Percentiles rank a stretch among this genome's conserved stretches.
phyloP scores from a whole-genome alignment of 2,329 filamentous ascomycete genomes.

The Aspergillus melleus region DNA sequence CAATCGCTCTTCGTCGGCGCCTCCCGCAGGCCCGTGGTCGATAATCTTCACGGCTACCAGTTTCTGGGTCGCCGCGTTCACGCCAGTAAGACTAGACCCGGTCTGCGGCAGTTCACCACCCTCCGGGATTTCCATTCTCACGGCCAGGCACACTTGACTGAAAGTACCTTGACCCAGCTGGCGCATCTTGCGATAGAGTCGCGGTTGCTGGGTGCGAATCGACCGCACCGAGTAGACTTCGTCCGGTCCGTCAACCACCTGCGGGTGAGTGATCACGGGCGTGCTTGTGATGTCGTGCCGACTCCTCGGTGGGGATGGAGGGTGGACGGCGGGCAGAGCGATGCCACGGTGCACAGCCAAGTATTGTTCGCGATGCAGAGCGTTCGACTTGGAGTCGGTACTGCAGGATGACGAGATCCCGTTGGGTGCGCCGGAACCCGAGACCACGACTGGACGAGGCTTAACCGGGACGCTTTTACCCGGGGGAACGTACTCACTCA shows the following conservation, averaged over 20 bases:
- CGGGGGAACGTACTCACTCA: slow-evolving; percentile 85
- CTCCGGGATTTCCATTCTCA: slow-evolving; percentile 65
- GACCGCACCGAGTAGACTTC: slow-evolving; percentile 72
- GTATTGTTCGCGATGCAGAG: slow-evolving; percentile 74
- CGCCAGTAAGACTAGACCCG: slow-evolving; percentile 12
- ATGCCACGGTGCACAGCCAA: slow-evolving; percentile 77
- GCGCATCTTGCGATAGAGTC: slow-evolving; percentile 77
- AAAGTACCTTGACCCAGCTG: slow-evolving; percentile 91
- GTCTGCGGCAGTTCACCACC: slow-evolving; percentile 20
- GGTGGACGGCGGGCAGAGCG: slow-evolving; percentile 57
- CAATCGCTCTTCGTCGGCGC: slow-evolving; percentile 87
- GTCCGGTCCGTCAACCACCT: slow-evolving; percentile 24
- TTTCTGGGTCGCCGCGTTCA: slow-evolving; percentile 59
- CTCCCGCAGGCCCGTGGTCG: slow-evolving; percentile 89
- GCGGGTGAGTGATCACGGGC: slow-evolving; percentile 25
- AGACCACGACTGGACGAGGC: slow-evolving; percentile 70
- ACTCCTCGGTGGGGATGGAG: slow-evolving; percentile 79
- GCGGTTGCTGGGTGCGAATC: slow-evolving; percentile 66
- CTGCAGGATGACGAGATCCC: slow-evolving; percentile 51
- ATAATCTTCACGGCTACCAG: slow-evolving; percentile 94
- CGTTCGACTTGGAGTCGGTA: slow-evolving; percentile 37
- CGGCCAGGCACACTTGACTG: slow-evolving; percentile 88
- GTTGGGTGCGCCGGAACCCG: slow-evolving; percentile 55
- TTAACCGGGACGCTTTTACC: slow-evolving; percentile 62
- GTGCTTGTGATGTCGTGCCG: slow-evolving; percentile 59